phyloP scores from a whole-genome alignment of 345 rosid species.

The Boechera stricta region DNA sequence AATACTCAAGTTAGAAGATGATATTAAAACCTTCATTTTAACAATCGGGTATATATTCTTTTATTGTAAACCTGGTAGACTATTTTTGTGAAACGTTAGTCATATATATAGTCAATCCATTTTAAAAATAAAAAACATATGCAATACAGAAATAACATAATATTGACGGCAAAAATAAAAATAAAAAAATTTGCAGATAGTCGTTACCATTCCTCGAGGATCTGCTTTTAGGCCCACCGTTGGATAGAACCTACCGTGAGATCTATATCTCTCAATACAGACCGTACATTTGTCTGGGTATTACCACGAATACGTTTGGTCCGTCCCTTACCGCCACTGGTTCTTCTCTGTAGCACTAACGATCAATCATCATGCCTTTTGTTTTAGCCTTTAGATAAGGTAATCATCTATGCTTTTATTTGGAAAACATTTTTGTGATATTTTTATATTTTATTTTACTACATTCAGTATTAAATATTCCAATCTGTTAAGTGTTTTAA shows the following conservation, averaged over 20 bases:
- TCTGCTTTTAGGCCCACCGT: constrained; percentile 26
- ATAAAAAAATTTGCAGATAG: neutral
- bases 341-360: constrained; percentile 33
- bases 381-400: neutral
- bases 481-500: constrained; percentile 19
- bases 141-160: neutral
- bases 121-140: no score
- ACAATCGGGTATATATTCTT: no score
- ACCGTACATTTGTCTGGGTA: constrained; percentile 14
- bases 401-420: constrained; percentile 15
- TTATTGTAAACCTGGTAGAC: no score
- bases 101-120: no score
- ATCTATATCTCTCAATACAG: constrained; percentile 11
- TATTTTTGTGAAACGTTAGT: no score
- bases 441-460: neutral
- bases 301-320: constrained; percentile 24
- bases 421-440: neutral
- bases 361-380: constrained; percentile 35
- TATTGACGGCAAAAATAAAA: no score
- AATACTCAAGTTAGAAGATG: no score
- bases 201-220: constrained; percentile 9
- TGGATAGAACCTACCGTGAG: constrained; percentile 29
- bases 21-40: no score
- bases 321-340: constrained; percentile 39
- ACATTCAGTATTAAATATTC: neutral